Base-by-base conservation (phyloP, 1,139 yeast genomes). In the Hansenula lynferdii region DNA sequence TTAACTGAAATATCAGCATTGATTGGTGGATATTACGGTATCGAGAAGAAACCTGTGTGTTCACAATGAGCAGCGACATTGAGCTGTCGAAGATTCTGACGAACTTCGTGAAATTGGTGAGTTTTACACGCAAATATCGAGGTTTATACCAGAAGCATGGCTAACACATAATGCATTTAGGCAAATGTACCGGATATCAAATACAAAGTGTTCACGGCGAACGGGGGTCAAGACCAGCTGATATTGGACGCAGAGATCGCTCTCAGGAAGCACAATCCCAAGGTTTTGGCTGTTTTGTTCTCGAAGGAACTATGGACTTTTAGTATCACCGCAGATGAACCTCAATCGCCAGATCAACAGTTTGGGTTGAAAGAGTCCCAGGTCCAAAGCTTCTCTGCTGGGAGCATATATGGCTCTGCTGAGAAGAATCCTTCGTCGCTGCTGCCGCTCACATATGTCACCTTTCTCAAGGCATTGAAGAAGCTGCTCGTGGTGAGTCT, bases 251-350 rank as follows among this genome's bases (percentile, higher is more conserved):
- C 81, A 36, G 90, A 82, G 53, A 64, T 82, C 29, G 58, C 65
- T 23, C 63, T 82, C 37, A 64, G 90, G 38, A 67, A 69, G 46
- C 60, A 67, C 26, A 58, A 74, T 43, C 77, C 83, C 3, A 65
- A 66, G 36, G 71, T 74, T 8, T 60, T 83, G 32, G 70, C 80
- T 7, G 74, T 81, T 12, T 69, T 80, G 41, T 71, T 77, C 51
- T 75, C 80, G 46, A 77, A 79, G 47, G 80, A 77, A 39, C 61
- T 83, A 10, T 83, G 83, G 74, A 67, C 77, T 37, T 74, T 83
- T 44, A 67, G 72, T 44, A 63, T 72, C 39, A 60, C 62, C 36
- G 62, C 56, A 27, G 47, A 52, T n/a, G 50, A 48, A 7, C 60
- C 58, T 5, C 65, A 72, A 3, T 37, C 35, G 46, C 64, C 69